Conservation (phyloP, 345 rosid genomes). For the Noccaea bulbosa region DNA sequence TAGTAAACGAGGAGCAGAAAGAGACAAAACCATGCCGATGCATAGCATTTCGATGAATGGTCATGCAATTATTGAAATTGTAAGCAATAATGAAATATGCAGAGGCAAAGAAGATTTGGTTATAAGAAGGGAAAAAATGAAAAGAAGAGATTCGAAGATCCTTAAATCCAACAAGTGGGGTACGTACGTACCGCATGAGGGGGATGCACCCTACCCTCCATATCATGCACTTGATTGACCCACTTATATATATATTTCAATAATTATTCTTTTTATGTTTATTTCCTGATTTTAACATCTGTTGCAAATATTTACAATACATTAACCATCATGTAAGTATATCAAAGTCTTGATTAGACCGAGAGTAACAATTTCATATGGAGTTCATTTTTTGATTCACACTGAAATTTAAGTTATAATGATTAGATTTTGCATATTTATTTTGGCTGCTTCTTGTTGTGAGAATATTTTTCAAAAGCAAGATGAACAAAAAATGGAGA, state of each 20-base stretch:
- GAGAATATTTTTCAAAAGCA: slow-evolving; percentile 28
- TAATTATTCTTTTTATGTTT: not conserved
- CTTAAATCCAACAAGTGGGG: slow-evolving; percentile 49
- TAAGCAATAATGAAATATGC: slow-evolving; percentile 25
- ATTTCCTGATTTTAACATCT: not conserved
- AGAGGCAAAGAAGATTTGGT: slow-evolving; percentile 25
- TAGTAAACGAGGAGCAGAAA: slow-evolving; percentile 14
- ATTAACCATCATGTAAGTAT: not conserved
- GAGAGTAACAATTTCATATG: slow-evolving; percentile 8
- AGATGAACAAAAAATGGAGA: slow-evolving; percentile 12
- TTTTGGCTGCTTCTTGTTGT: slow-evolving; percentile 41
- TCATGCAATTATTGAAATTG: slow-evolving; percentile 19
- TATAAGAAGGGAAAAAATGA: not conserved
- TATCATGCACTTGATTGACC: slow-evolving; percentile 38
- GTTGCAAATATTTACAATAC: not conserved
- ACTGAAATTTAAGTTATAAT: slow-evolving; percentile 4
- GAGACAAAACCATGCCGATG: slow-evolving; percentile 30
- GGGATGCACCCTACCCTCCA: slow-evolving; percentile 46
- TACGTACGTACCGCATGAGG: slow-evolving; percentile 37
- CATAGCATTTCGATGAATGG: slow-evolving; percentile 25
- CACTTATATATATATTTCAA: not conserved
- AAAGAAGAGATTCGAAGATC: slow-evolving; percentile 29
- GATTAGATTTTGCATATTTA: slow-evolving; percentile 25
- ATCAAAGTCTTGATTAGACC: not conserved
- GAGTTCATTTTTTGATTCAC: slow-evolving; percentile 11